Percentiles rank a stretch among this genome's conserved stretches.
phyloP scores from a whole-genome alignment of 371 early-diverging fungal genomes.

The Actinomucor elegans region DNA sequence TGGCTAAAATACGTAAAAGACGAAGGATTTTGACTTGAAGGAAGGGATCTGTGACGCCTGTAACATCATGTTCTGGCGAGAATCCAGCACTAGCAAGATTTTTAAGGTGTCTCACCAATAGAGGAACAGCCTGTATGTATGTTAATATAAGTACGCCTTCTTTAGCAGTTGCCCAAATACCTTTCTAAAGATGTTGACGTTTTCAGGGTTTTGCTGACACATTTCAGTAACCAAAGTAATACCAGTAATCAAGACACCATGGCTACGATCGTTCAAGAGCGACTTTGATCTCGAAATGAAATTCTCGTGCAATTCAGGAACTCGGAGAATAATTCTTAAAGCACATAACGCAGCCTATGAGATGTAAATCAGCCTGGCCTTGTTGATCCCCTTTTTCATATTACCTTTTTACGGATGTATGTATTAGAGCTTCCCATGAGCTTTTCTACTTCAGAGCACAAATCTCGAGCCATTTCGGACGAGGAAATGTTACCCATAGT shows the following conservation, averaged over 20 bases:
- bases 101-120: constrained; percentile 86
- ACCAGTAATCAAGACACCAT: constrained; percentile 93
- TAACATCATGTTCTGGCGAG: constrained; percentile 96
- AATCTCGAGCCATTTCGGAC: constrained; percentile 92
- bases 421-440: constrained; percentile 87
- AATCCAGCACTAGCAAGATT: constrained; percentile 84
- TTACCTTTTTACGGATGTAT: constrained; percentile 94
- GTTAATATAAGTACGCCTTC: neutral
- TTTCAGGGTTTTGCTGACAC: constrained; percentile 73
- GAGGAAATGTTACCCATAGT: constrained; percentile 95
- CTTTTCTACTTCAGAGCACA: constrained; percentile 92
- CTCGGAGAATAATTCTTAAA: constrained; percentile 86
- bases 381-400: no score
- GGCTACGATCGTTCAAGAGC: constrained; percentile 90
- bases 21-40: constrained; percentile 94
- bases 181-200: constrained; percentile 68
- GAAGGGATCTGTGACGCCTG: constrained; percentile 96
- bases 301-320: constrained; percentile 90
- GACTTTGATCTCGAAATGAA: constrained; percentile 74
- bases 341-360: constrained; percentile 89
- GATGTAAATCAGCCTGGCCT: neutral
- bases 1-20: constrained; percentile 86
- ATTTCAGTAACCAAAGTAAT: constrained; percentile 91
- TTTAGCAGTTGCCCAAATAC: constrained; percentile 27
- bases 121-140: constrained; percentile 69